Evolutionary conservation across 139 green algal genomes (phyloP), one percentile per base, ranked within the genome.

Genomic region (Raphidocelis subcapitata): DNA sequence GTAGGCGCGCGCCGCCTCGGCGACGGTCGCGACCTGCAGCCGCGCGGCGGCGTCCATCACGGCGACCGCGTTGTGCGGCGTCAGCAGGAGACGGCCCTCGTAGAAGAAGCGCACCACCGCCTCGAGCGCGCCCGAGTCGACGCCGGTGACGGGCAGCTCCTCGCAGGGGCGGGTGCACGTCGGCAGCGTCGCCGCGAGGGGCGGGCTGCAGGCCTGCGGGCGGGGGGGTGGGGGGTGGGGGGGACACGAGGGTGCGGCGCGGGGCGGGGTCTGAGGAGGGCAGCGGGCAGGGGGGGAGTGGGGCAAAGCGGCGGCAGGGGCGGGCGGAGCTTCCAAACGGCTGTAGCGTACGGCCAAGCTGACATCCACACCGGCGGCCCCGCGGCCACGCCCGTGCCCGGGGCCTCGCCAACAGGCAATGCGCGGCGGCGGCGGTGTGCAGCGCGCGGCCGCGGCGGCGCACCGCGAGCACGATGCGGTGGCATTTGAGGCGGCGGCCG

Each of bases 401-500:
- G 49, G 16, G 16, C 49, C 16, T 56, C 49, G 49, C 16, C 18
- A n/a, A 56, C 49, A 31, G 24, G 24, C 24, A 28, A 62, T 62
- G 5, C 18, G 49, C 49, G 16, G 18, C 49, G 18, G 16, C 18
- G 16, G 16, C 16, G 18, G 16, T 56, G 49, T 18, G 18, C 16
- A 56, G 49, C 16, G 18, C 16, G 49, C 49, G 16, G 54, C 54
- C 31, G 24, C 10, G 51, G 28, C 8, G 14, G 21, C 5, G 26
- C 68, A 84, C 79, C 81, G 21, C 75, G 72, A 87, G 78, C 20
- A 87, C 59, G 23, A 87, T 46, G 52, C 81, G 78, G 54, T 87
- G 82, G 60, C 75, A 84, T 2, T 57, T 18, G 14, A 80, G 47
- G 3, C 72, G 73, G n/a, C 54, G 29, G 14, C 77, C 81, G 71